phyloP scores from a whole-genome alignment of 1,284 basidiomycete species.

The Pseudozyma sp. region DNA sequence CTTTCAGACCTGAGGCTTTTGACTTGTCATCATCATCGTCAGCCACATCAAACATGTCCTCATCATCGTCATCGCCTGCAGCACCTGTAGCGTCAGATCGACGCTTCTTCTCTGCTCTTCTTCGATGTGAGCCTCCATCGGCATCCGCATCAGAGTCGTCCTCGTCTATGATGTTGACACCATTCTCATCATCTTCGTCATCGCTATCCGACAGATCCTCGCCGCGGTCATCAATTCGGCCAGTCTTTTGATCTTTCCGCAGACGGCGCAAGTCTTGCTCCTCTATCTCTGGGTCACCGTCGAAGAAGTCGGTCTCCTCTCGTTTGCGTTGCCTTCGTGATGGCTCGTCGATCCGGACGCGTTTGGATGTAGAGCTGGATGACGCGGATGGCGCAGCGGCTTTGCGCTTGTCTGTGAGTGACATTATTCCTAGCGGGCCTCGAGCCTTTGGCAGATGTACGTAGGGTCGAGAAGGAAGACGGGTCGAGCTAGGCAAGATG shows the following conservation, averaged over 20 bases:
- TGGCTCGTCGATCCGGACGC: conserved; percentile 39
- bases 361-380: conserved; percentile 19
- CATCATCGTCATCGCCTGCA: conserved; percentile 70
- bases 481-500: neutral
- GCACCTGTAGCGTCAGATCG: conserved; percentile 69
- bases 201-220: conserved; percentile 81
- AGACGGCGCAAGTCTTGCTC: conserved; percentile 56
- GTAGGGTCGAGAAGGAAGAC: neutral
- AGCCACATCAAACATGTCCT: conserved; percentile 84
- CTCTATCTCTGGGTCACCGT: conserved; percentile 63
- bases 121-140: conserved; percentile 69
- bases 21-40: conserved; percentile 30
- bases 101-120: conserved; percentile 71
- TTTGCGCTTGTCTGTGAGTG: conserved; percentile 34
- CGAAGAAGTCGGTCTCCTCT: conserved; percentile 37
- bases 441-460: neutral
- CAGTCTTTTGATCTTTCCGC: conserved; percentile 56
- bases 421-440: conserved; percentile 8
- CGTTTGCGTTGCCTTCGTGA: conserved; percentile 21
- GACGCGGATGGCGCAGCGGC: conserved; percentile 3
- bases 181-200: conserved; percentile 35
- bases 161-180: conserved; percentile 70
- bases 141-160: conserved; percentile 78
- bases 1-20: conserved; percentile 2
- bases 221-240: conserved; percentile 81